These are phyloP conservation scores for Imleria badia DNA, from an alignment of 768 basidiomycete genomes.

Conservation along the genomic window DNA sequence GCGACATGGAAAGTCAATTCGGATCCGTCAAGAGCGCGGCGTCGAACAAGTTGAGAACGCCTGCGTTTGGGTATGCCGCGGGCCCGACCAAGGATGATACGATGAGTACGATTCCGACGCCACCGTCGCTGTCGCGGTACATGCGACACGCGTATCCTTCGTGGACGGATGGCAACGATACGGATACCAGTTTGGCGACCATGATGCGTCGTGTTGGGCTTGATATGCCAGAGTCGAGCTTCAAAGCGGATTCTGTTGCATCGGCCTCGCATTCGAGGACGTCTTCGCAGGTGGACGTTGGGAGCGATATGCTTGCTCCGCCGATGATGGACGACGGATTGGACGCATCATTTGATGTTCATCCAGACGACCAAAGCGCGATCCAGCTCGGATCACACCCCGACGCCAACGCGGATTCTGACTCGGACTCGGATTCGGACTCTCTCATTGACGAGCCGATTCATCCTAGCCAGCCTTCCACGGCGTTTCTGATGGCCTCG, in stretches of 20 bases:
- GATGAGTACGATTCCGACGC: slow-evolving; percentile 66
- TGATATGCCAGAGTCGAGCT: slow-evolving; percentile 37
- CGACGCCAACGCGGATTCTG: slow-evolving; percentile 16
- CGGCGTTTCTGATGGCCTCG: slow-evolving; percentile 67
- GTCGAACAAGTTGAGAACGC: slow-evolving; percentile 26
- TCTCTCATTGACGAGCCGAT: slow-evolving; percentile 54
- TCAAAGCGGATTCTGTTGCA: slow-evolving; percentile 11
- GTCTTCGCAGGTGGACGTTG: slow-evolving; percentile 8
- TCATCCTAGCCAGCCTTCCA: slow-evolving; percentile 63
- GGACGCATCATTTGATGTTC: slow-evolving; percentile 26
- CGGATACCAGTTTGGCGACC: slow-evolving; percentile 63
- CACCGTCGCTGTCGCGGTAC: slow-evolving; percentile 73
- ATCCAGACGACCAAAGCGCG: slow-evolving; percentile 24
- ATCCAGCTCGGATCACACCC: slow-evolving; percentile 13
- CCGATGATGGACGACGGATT: slow-evolving; percentile 5
- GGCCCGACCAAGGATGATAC: slow-evolving; percentile 47
- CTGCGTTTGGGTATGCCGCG: slow-evolving; percentile 29
- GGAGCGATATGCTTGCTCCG: neutral
- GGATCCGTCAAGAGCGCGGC: slow-evolving; percentile 13
- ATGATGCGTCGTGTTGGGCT: slow-evolving; percentile 66
- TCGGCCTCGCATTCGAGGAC: slow-evolving; percentile 12
- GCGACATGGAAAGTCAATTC: slow-evolving; percentile 45
- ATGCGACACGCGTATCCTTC: slow-evolving; percentile 39
- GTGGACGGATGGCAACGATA: slow-evolving; percentile 43
- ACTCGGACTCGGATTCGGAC: slow-evolving; percentile 56